Conservation (phyloP, 345 rosid species). For the Psidium guajava region DNA sequence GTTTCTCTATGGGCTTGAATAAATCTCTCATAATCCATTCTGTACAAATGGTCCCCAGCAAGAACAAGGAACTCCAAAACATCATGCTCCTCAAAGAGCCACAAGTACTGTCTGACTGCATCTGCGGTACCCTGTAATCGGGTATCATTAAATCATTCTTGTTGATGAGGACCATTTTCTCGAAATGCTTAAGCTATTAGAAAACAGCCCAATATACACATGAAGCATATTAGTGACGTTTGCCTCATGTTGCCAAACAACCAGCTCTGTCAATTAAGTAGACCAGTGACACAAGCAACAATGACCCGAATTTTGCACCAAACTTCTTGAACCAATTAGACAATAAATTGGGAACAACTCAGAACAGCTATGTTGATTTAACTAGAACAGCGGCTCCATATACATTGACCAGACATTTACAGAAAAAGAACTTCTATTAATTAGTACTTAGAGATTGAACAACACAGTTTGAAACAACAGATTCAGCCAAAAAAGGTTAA, state of each 20-base stretch:
- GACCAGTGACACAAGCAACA: neutral
- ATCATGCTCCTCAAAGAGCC: slow-evolving; percentile 97
- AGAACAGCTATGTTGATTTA: neutral
- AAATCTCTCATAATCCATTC: slow-evolving; percentile 96
- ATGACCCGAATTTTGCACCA: neutral
- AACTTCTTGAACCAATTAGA: neutral
- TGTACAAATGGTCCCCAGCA: slow-evolving; percentile 94
- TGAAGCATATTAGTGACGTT: neutral
- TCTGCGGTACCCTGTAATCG: slow-evolving; percentile 80
- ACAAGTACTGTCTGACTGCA: slow-evolving; percentile 92
- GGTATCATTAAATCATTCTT: neutral
- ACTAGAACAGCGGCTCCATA: neutral
- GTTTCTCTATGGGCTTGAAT: slow-evolving; percentile 96
- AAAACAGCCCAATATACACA: neutral
- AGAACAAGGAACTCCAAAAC: slow-evolving; percentile 84
- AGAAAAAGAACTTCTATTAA: neutral
- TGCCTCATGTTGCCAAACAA: neutral
- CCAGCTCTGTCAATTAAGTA: neutral
- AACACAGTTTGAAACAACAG: neutral
- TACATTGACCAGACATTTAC: neutral
- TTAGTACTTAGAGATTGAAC: neutral
- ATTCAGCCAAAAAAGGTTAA: neutral
- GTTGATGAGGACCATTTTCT: neutral
- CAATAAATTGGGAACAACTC: neutral
- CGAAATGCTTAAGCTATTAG: neutral